A percentile compares a stretch with the other conserved stretches of the same genome.
Conservation (phyloP, 192 early-diverging fungal genomes). For the Funneliformis mosseae region DNA sequence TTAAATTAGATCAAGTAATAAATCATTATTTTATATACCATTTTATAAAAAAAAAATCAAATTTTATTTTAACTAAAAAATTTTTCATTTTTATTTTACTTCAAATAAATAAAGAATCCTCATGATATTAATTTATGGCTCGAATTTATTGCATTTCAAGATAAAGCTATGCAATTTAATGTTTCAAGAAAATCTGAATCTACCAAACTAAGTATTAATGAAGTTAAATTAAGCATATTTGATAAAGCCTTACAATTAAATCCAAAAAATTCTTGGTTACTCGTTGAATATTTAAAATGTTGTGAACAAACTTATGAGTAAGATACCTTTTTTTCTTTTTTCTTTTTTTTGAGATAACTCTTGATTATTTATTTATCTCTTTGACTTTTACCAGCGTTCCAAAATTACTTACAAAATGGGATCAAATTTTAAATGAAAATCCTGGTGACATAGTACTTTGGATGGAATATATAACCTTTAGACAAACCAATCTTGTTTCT, state of each 20-base stretch:
- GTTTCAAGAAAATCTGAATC: conserved; percentile 24
- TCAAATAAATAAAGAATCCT: conserved; percentile 40
- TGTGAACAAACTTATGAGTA: conserved; percentile 52
- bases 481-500: conserved; percentile 57
- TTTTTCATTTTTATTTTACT: background rate
- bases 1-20: conserved; percentile 11
- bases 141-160: conserved; percentile 56
- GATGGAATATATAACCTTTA: conserved; percentile 59
- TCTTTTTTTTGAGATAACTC: background rate
- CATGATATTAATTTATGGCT: conserved; percentile 51
- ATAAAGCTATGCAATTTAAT: conserved; percentile 41
- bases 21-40: too few relatives aligned
- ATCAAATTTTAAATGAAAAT: conserved; percentile 42
- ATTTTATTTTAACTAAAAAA: background rate
- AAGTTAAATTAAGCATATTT: conserved; percentile 58
- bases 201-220: conserved; percentile 47
- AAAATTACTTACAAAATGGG: conserved; percentile 55
- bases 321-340: background rate
- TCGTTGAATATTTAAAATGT: conserved; percentile 51
- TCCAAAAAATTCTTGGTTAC: conserved; percentile 45
- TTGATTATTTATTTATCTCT: background rate
- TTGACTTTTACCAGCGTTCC: conserved; percentile 29
- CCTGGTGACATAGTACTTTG: conserved; percentile 50
- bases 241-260: conserved; percentile 58
- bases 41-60: background rate